A percentile compares a stretch with the other conserved stretches of the same genome.
These are phyloP conservation scores for Myrica gale DNA, from an alignment of 306 rosid genomes.

Conservation along the genomic window DNA sequence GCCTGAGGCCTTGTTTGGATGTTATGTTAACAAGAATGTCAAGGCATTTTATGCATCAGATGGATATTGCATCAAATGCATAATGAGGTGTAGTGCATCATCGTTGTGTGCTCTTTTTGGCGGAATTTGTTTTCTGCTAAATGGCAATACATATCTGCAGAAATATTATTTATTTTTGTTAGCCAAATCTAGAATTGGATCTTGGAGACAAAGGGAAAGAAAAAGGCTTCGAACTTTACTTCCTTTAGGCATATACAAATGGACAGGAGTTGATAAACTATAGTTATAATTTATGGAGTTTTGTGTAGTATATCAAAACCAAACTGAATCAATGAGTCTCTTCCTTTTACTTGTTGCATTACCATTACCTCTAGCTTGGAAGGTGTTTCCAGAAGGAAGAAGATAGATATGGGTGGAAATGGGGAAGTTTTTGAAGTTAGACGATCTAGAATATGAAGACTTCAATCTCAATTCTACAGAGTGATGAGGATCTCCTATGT, in stretches of 20 bases:
- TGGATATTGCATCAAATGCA: not conserved
- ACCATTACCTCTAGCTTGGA: too few species aligned
- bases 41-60: constrained; percentile 10
- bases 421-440: too few species aligned
- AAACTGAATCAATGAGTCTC: too few species aligned
- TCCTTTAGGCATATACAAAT: not conserved
- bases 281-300: too few species aligned
- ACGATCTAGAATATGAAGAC: too few species aligned
- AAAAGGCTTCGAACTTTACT: not conserved
- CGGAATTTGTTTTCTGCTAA: not conserved
- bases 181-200: not conserved
- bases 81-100: not conserved
- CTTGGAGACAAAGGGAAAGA: not conserved
- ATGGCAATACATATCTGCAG: not conserved
- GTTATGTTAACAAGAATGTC: constrained; percentile 8
- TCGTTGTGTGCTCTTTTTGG: not conserved
- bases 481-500: too few species aligned
- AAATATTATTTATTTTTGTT: not conserved
- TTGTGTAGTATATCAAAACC: too few species aligned
- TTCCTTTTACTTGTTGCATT: too few species aligned
- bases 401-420: too few species aligned
- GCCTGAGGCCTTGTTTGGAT: constrained; percentile 33
- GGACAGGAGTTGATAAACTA: too few species aligned
- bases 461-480: too few species aligned
- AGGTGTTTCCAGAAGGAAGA: too few species aligned